Percentiles rank a stretch among this genome's conserved stretches.
Evolutionary conservation across 257 asterid genomes (phyloP).

Genomic region (Fraxinus americana): DNA sequence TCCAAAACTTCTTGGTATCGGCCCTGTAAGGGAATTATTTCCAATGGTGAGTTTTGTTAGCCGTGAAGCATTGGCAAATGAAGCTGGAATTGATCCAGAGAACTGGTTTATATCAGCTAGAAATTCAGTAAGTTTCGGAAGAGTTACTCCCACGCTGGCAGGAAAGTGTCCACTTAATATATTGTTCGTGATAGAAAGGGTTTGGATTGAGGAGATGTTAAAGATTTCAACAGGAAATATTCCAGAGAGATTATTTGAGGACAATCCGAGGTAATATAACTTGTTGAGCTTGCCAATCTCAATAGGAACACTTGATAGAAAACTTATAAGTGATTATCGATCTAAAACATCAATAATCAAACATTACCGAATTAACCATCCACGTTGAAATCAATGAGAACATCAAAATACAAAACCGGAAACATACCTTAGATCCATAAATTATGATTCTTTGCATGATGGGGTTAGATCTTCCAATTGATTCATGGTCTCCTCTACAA

Average conservation of each 20-base stretch:
- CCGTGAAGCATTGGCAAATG: constrained; percentile 25
- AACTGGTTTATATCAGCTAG: constrained; percentile 22
- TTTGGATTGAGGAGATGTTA: constrained; percentile 25
- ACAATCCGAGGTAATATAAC: background rate
- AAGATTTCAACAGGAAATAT: constrained; percentile 21
- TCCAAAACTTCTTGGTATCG: background rate
- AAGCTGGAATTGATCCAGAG: constrained; percentile 27
- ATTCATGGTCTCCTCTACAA: too few species aligned
- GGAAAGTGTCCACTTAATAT: constrained; percentile 26
- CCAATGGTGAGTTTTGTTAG: background rate
- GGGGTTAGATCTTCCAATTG: too few species aligned
- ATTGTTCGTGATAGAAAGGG: too few species aligned
- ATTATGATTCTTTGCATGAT: too few species aligned
- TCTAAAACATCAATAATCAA: too few species aligned
- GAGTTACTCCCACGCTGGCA: constrained; percentile 15
- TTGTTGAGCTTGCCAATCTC: constrained; percentile 15
- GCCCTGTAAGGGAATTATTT: constrained; percentile 1
- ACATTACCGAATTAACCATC: too few species aligned
- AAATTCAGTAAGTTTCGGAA: constrained; percentile 17
- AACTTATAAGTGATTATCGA: too few species aligned
- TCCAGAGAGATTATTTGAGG: constrained; percentile 2
- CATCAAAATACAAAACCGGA: too few species aligned
- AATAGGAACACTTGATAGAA: too few species aligned
- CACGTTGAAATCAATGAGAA: too few species aligned
- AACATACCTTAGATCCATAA: too few species aligned